Conservation (phyloP, 257 asterid species). For the Rubia yunnanensis region DNA sequence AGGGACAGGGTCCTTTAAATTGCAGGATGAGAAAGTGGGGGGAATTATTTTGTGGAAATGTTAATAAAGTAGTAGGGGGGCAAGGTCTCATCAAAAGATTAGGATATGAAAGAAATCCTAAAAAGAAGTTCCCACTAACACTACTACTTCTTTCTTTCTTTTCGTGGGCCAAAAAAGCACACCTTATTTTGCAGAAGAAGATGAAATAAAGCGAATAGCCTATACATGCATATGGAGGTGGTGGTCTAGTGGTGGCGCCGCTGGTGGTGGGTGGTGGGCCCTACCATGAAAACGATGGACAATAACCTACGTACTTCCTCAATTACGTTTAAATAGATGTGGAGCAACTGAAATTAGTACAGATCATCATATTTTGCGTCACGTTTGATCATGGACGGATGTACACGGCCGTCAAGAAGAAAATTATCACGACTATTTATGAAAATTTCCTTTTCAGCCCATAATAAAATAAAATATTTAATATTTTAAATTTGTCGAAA, state of each 20-base stretch:
- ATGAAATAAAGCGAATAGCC: conserved; percentile 11
- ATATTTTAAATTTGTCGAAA: no score
- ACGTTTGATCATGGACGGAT: no score
- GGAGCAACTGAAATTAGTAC: no score
- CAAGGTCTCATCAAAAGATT: conserved; percentile 46
- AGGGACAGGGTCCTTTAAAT: not conserved
- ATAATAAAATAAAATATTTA: no score
- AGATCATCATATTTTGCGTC: no score
- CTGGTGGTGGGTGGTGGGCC: conserved; percentile 7
- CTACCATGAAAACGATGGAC: conserved; percentile 8
- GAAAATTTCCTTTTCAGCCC: no score
- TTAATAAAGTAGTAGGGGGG: conserved; percentile 16
- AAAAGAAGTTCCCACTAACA: conserved; percentile 76
- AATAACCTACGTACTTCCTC: not conserved
- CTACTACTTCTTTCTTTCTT: conserved; percentile 12
- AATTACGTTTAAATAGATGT: no score
- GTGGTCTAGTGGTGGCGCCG: not conserved
- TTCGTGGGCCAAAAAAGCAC: conserved; percentile 52
- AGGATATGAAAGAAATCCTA: conserved; percentile 40
- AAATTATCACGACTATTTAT: no score
- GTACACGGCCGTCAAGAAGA: no score
- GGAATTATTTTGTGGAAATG: not conserved
- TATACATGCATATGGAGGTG: not conserved
- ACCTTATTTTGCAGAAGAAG: not conserved
- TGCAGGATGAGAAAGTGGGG: not conserved